Evolutionary conservation across 306 rosid genomes (phyloP).

Genomic region (Corylus americana): DNA sequence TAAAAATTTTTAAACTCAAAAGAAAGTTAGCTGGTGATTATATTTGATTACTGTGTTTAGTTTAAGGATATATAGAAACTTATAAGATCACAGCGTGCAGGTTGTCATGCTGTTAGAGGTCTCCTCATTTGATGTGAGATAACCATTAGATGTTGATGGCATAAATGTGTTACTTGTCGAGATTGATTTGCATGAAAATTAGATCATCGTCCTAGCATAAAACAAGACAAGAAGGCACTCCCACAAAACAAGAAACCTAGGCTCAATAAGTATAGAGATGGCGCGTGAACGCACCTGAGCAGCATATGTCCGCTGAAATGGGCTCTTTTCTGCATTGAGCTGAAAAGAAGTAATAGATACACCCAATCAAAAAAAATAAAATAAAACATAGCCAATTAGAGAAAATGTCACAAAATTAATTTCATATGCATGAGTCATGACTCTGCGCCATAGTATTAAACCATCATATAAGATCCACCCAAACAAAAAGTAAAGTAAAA

Average conservation of each 20-base stretch:
- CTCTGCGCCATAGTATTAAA: background rate
- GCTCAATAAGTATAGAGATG: background rate
- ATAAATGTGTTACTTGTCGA: background rate
- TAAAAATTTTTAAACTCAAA: background rate
- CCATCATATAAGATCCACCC: background rate
- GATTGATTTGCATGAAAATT: background rate
- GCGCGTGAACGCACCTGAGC: constrained; percentile 57
- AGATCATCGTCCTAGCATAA: constrained; percentile 1
- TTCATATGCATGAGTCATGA: background rate
- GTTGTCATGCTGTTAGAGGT: background rate
- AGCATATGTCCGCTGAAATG: constrained; percentile 79
- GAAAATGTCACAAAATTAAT: background rate
- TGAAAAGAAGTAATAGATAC: constrained; percentile 29
- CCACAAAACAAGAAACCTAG: background rate
- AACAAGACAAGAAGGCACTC: background rate
- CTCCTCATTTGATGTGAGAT: background rate
- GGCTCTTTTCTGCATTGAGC: constrained; percentile 82
- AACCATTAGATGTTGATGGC: background rate
- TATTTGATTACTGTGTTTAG: background rate
- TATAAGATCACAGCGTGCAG: background rate
- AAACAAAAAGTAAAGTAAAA: background rate
- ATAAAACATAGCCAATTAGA: background rate
- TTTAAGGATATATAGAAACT: background rate
- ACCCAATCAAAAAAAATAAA: background rate
- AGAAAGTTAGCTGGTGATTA: background rate